A percentile compares a stretch with the other conserved stretches of the same genome.
phyloP scores from a whole-genome alignment of 305 asterid genomes.

The Fraxinus greggii region DNA sequence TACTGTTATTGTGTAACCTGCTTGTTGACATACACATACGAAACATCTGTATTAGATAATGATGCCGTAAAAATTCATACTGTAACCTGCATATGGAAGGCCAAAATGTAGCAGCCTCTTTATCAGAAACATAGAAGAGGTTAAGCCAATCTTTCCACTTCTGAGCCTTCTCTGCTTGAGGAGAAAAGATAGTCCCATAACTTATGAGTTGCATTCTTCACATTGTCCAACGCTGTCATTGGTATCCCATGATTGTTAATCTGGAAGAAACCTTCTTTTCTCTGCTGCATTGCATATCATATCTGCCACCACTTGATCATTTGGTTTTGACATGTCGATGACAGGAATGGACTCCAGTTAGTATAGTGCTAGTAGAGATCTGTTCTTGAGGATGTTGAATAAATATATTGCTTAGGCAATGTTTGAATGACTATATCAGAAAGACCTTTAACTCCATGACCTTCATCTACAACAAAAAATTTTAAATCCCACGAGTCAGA shows the following conservation, averaged over 20 bases:
- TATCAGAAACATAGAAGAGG: constrained; percentile 27
- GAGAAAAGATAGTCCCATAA: constrained; percentile 47
- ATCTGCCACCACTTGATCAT: constrained; percentile 26
- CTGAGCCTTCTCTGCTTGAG: constrained; percentile 34
- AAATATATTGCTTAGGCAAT: constrained; percentile 29
- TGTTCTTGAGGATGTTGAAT: constrained; percentile 34
- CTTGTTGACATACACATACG: not conserved
- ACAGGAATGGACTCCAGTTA: constrained; percentile 35
- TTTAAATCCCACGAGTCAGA: not conserved
- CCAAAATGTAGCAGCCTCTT: constrained; percentile 29
- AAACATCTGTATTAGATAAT: no score
- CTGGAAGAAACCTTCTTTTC: constrained; percentile 40
- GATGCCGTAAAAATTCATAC: not conserved
- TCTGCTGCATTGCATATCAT: constrained; percentile 37
- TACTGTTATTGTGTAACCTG: not conserved
- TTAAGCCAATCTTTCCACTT: constrained; percentile 54
- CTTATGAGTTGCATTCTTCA: constrained; percentile 31
- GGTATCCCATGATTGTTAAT: constrained; percentile 45
- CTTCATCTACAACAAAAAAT: constrained; percentile 27
- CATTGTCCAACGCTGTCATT: constrained; percentile 35
- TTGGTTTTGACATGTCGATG: constrained; percentile 31
- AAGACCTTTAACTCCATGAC: constrained; percentile 43
- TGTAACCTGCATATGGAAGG: constrained; percentile 40
- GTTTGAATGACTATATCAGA: constrained; percentile 25
- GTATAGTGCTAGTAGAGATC: not conserved